Conservation (phyloP, 1,139 yeast species). For the Scheffersomyces cryptocercus region DNA sequence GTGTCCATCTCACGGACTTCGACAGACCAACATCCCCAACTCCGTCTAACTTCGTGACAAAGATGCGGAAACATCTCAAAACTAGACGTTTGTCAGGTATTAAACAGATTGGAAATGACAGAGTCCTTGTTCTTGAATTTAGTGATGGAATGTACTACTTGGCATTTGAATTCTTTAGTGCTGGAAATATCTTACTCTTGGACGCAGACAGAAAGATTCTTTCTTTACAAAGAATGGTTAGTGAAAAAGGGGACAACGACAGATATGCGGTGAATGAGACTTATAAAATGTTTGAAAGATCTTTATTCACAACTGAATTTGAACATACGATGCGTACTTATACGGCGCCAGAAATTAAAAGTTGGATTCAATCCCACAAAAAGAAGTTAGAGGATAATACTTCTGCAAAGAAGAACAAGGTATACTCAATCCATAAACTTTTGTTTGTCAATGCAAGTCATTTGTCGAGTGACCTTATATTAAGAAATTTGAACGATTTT, state of each 20-base stretch:
- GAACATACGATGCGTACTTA: slow-evolving; percentile 19
- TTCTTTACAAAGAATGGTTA: slow-evolving; percentile 75
- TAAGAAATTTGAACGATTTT: slow-evolving; percentile 48
- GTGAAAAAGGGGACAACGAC: slow-evolving; percentile 63
- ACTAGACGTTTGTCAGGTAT: slow-evolving; percentile 74
- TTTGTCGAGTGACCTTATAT: slow-evolving; percentile 76
- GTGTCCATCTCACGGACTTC: slow-evolving; percentile 75
- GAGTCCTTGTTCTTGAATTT: slow-evolving; percentile 79
- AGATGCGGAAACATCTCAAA: slow-evolving; percentile 82
- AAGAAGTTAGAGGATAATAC: slow-evolving; percentile 17
- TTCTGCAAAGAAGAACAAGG: slow-evolving; percentile 40
- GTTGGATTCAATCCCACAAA: slow-evolving; percentile 53
- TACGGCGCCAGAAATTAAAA: slow-evolving; percentile 34
- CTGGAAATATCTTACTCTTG: slow-evolving; percentile 82
- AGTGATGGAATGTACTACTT: slow-evolving; percentile 77
- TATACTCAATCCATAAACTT: slow-evolving; percentile 67
- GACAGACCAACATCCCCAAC: slow-evolving; percentile 77
- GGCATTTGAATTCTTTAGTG: slow-evolving; percentile 90
- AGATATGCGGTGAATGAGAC: slow-evolving; percentile 71
- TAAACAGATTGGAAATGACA: slow-evolving; percentile 73
- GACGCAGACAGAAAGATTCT: slow-evolving; percentile 69
- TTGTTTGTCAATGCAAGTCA: slow-evolving; percentile 70
- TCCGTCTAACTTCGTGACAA: slow-evolving; percentile 84
- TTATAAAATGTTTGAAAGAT: slow-evolving; percentile 60
- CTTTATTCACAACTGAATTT: slow-evolving; percentile 39